Conservation (phyloP, 805 yeast genomes). For the Candida alai region DNA sequence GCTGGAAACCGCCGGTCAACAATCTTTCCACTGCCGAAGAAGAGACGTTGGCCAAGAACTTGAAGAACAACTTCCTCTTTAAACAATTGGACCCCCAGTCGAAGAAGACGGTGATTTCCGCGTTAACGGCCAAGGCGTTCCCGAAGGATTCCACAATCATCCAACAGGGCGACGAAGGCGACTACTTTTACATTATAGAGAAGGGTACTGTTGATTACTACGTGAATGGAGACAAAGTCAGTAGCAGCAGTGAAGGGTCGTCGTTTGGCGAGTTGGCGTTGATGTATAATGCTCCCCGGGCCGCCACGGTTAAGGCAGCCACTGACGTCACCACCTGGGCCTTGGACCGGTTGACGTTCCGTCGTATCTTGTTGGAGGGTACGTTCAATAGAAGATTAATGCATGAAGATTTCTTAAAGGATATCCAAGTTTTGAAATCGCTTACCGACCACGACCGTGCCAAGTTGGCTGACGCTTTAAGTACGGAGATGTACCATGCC, state of each 20-base stretch:
- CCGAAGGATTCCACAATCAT: constrained; percentile 63
- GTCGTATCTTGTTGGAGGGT: constrained; percentile 85
- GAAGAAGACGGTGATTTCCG: constrained; percentile 70
- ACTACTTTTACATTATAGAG: constrained; percentile 84
- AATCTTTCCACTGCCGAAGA: constrained; percentile 62
- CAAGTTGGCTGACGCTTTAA: constrained; percentile 91
- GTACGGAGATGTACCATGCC: constrained; percentile 64
- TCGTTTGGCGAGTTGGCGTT: constrained; percentile 96
- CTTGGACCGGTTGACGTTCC: constrained; percentile 86
- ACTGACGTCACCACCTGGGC: constrained; percentile 79
- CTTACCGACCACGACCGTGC: constrained; percentile 79
- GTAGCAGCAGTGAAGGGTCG: constrained; percentile 77
- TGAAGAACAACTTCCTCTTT: constrained; percentile 81
- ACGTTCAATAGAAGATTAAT: constrained; percentile 85
- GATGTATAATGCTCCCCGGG: constrained; percentile 97
- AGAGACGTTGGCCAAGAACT: constrained; percentile 61
- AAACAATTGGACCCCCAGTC: constrained; percentile 77
- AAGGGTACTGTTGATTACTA: constrained; percentile 77
- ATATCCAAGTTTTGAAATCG: constrained; percentile 73
- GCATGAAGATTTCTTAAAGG: constrained; percentile 85
- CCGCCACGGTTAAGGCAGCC: constrained; percentile 85
- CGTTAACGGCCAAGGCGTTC: constrained; percentile 72
- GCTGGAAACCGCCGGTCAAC: constrained; percentile 72
- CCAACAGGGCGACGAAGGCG: constrained; percentile 92
- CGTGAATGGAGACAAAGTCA: constrained; percentile 68